Evolutionary conservation across 2,329 filamentous ascomycete genomes (phyloP), one percentile per base, ranked within the genome.

Genomic region (Fusarium mexicanum): DNA sequence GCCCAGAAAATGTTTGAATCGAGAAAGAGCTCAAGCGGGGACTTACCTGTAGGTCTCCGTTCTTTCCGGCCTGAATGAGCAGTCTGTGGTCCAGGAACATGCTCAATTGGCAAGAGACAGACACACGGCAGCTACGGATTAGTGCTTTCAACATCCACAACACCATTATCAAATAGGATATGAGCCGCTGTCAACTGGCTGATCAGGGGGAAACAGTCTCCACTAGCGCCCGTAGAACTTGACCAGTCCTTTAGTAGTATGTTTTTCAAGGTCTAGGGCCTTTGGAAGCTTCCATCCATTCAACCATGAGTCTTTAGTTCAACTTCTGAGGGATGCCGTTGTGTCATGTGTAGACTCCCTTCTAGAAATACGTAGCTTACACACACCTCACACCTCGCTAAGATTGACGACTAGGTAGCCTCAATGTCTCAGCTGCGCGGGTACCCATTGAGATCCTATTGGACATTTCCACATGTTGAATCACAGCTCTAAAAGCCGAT

Each of bases 161-260:
- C 54, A 46, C 64, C 64, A 53, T 58, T 31, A 43, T 57, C 50
- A 63, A 67, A 63, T 61, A 58, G 59, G 71, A 74, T 60, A 72
- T 59, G 59, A 68, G 55, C 59, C 67, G 59, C 59, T 71, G 62
- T 74, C 59, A 61, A 74, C 55, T 74, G 60, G 67, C 55, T 72
- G 40, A 48, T 61, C 64, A 69, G 54, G 64, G 57, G 58, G 9
- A 29, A 46, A 29, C 10, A 17, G 47, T 54, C n/a, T 48, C 46
- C 55, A 55, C 60, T 63, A 47, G 54, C 53, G 60, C 47, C 60
- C 29, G 48, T 72, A 29, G 38, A 51, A 55, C 31, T 29, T 64
- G 35, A 35, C 47, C 43, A 53, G 29, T 50, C 54, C 48, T 54
- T 67, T 35, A 35, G 33, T 16, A 62, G 57, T 47, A 29, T 29